Conservation (phyloP, 2,329 filamentous ascomycete genomes). For the Aureobasidium pullulans region DNA sequence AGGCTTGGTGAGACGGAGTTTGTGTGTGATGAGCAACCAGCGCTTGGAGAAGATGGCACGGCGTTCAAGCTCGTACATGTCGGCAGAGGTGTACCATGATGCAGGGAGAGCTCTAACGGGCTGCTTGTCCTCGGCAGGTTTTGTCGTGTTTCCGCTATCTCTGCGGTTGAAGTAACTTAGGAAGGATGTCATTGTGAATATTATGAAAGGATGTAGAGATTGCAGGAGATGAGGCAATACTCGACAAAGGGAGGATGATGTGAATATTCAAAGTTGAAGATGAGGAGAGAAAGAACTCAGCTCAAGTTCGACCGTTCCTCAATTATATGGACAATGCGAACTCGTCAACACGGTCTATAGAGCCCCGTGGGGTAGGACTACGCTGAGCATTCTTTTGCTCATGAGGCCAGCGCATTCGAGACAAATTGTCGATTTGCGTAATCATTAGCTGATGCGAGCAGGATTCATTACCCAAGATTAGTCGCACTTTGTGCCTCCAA, state of each 20-base stretch:
- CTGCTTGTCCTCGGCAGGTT: slow-evolving; percentile 4
- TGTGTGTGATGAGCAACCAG: slow-evolving; percentile 51
- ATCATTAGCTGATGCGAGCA: slow-evolving; percentile 5
- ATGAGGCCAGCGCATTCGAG: neutral
- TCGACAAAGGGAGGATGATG: neutral
- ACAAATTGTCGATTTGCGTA: slow-evolving; percentile 9
- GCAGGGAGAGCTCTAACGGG: slow-evolving; percentile 30
- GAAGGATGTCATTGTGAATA: slow-evolving; percentile 12
- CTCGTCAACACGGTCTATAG: slow-evolving; percentile 5
- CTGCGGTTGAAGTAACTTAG: slow-evolving; percentile 13
- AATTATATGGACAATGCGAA: neutral
- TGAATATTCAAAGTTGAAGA: neutral
- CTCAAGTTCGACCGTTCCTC: neutral
- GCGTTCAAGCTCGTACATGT: slow-evolving; percentile 40
- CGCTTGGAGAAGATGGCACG: slow-evolving; percentile 45
- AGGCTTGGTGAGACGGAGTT: slow-evolving; percentile 41
- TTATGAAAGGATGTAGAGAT: neutral
- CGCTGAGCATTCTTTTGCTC: neutral
- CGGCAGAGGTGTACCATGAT: slow-evolving; percentile 38
- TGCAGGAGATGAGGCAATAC: neutral
- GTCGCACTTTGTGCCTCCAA: neutral
- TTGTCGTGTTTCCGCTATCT: slow-evolving; percentile 10
- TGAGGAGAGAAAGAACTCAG: neutral
- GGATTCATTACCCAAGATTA: slow-evolving; percentile 7
- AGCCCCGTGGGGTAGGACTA: slow-evolving; percentile 6